Evolutionary conservation across 192 early-diverging fungal genomes (phyloP).

Genomic region (Bifiguratus adelaidae): DNA sequence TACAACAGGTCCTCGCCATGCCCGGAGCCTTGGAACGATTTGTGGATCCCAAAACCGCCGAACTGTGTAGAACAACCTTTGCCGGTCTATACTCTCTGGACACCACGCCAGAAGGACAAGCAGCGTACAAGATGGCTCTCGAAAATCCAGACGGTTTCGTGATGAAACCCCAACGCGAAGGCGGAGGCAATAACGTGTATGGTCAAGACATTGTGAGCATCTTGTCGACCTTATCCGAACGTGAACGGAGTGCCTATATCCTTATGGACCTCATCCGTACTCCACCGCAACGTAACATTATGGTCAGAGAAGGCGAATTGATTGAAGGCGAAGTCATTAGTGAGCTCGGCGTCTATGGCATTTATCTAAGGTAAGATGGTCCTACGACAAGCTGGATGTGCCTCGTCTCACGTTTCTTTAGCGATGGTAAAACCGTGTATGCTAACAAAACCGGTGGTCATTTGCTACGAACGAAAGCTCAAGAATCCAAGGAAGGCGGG

Average conservation of each 20-base stretch:
- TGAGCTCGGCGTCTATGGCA: constrained; percentile 90
- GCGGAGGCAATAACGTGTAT: constrained; percentile 94
- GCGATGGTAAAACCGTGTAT: constrained; percentile 40
- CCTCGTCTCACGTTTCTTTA: constrained; percentile 16
- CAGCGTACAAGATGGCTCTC: constrained; percentile 57
- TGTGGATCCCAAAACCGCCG: constrained; percentile 31
- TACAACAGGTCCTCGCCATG: constrained; percentile 83
- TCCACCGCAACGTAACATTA: constrained; percentile 57
- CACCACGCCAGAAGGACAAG: constrained; percentile 42
- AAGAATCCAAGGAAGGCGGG: constrained; percentile 83
- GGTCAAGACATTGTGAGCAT: constrained; percentile 62
- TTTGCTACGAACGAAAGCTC: constrained; percentile 84
- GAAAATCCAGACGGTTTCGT: constrained; percentile 60
- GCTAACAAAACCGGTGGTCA: constrained; percentile 79
- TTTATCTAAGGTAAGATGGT: constrained; percentile 63
- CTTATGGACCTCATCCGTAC: constrained; percentile 92
- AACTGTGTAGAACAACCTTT: constrained; percentile 60
- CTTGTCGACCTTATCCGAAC: constrained; percentile 36
- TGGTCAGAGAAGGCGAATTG: constrained; percentile 68
- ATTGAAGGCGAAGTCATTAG: constrained; percentile 70
- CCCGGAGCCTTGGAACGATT: constrained; percentile 78
- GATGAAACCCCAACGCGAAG: constrained; percentile 95
- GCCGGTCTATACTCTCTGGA: constrained; percentile 90
- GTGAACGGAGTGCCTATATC: constrained; percentile 79
- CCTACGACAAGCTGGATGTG: not conserved